A percentile compares a stretch with the other conserved stretches of the same genome.
Conservation (phyloP, 495 filamentous ascomycete species). For the Venustampulla echinocandica region DNA sequence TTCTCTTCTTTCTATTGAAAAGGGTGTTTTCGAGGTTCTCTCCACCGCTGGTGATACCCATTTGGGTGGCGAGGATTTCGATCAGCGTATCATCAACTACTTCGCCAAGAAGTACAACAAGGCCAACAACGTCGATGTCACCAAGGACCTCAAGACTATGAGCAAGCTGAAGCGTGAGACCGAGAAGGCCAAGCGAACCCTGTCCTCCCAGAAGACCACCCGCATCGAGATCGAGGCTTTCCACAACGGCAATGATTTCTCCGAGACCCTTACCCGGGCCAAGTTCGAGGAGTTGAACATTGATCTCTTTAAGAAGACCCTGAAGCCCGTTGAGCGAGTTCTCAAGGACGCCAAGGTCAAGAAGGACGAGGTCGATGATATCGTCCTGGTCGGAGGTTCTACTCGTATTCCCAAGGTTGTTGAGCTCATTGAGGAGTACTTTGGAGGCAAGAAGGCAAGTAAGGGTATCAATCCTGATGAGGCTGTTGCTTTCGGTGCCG, state of each 20-base stretch:
- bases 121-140: slow-evolving; percentile 87
- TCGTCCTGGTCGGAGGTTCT: slow-evolving; percentile 85
- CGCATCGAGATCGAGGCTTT: slow-evolving; percentile 98
- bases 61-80: slow-evolving; percentile 99
- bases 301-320: slow-evolving; percentile 97
- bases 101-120: slow-evolving; percentile 99
- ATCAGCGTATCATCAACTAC: slow-evolving; percentile 95
- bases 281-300: slow-evolving; percentile 99
- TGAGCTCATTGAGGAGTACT: slow-evolving; percentile 90
- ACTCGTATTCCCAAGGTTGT: slow-evolving; percentile 98
- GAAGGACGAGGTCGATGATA: slow-evolving; percentile 79
- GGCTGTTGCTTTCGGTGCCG: slow-evolving; percentile 94
- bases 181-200: slow-evolving; percentile 99
- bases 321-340: slow-evolving; percentile 98
- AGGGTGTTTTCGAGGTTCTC: slow-evolving; percentile 96
- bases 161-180: slow-evolving; percentile 99
- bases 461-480: slow-evolving; percentile 99
- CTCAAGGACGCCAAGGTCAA: slow-evolving; percentile 86
- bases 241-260: slow-evolving; percentile 95
- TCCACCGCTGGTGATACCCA: slow-evolving; percentile 99
- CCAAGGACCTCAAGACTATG: slow-evolving; percentile 96
- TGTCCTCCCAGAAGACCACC: slow-evolving; percentile 97
- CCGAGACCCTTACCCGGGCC: slow-evolving; percentile 93
- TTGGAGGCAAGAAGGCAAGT: slow-evolving; percentile 86
- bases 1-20: slow-evolving; percentile 90